Conservation (phyloP, 2,329 filamentous ascomycete species). For the Botrytis deweyae region DNA sequence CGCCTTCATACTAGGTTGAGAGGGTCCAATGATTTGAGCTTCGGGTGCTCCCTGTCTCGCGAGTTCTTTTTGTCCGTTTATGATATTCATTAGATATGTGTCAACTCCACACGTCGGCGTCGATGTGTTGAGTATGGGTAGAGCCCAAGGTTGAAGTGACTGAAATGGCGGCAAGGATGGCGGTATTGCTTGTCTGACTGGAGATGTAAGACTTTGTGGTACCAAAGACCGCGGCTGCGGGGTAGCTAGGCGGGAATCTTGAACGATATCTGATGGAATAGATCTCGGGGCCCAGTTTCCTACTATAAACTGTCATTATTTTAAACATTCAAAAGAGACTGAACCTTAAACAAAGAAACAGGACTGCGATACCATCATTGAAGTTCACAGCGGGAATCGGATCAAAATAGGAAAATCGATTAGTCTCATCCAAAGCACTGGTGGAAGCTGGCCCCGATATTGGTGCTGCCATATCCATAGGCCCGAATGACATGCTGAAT, state of each 20-base stretch:
- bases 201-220: background rate
- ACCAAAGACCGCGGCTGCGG: background rate
- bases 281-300: conserved; percentile 17
- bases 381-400: background rate
- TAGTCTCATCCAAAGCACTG: conserved; percentile 1
- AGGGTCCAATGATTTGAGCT: conserved; percentile 39
- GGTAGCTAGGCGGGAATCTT: background rate
- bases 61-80: conserved; percentile 42
- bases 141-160: conserved; percentile 36
- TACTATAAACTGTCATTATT: conserved; percentile 1
- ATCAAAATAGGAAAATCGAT: conserved; percentile 13
- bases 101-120: conserved; percentile 41
- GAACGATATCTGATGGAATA: background rate
- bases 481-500: background rate
- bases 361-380: conserved; percentile 11
- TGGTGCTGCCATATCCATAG: background rate
- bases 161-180: conserved; percentile 5
- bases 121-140: conserved; percentile 38
- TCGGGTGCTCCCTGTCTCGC: conserved; percentile 35
- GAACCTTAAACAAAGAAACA: background rate
- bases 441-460: conserved; percentile 7
- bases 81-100: conserved; percentile 41
- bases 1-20: conserved; percentile 40
- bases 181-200: background rate
- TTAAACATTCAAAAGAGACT: background rate